phyloP scores from a whole-genome alignment of 306 rosid genomes.

The Pyrus communis region DNA sequence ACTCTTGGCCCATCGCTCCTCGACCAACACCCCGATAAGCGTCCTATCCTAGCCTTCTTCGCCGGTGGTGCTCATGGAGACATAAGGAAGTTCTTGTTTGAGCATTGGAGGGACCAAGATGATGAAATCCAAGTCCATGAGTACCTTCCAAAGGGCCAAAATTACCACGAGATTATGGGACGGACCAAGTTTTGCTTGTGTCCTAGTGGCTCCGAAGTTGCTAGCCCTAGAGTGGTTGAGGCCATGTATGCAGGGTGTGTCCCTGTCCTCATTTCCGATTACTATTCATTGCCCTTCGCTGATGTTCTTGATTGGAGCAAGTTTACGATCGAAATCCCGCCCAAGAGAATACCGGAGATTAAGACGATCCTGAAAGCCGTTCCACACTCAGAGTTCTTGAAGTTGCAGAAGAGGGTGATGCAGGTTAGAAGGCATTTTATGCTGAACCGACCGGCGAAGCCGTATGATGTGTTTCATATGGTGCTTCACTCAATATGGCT shows the following conservation, averaged over 20 bases:
- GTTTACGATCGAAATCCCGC: constrained; percentile 23
- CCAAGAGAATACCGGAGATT: constrained; percentile 24
- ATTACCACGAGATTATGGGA: constrained; percentile 28
- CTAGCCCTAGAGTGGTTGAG: constrained; percentile 39
- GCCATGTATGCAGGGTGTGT: constrained; percentile 35
- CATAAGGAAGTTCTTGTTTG: constrained; percentile 23
- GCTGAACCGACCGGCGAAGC: constrained; percentile 31
- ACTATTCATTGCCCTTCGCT: constrained; percentile 19
- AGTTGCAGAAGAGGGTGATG: constrained; percentile 25
- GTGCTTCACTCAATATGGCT: constrained; percentile 40
- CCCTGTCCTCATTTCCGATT: constrained; percentile 27
- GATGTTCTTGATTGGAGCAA: constrained; percentile 38
- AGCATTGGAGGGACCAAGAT: constrained; percentile 25
- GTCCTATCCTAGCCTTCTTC: constrained; percentile 29
- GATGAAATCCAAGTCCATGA: constrained; percentile 26
- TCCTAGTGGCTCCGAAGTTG: constrained; percentile 39
- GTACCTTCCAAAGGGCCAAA: constrained; percentile 19
- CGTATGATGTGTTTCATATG: constrained; percentile 36
- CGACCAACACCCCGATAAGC: constrained; percentile 4
- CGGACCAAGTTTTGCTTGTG: constrained; percentile 31
- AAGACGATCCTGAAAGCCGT: constrained; percentile 24
- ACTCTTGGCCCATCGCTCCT: constrained; percentile 18
- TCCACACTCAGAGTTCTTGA: constrained; percentile 11
- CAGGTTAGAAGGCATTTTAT: constrained; percentile 31
- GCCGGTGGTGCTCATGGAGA: constrained; percentile 35